These are phyloP conservation scores for Bonia amplexicaulis DNA, from an alignment of 176 grass and related monocot species.

Conservation along the genomic window DNA sequence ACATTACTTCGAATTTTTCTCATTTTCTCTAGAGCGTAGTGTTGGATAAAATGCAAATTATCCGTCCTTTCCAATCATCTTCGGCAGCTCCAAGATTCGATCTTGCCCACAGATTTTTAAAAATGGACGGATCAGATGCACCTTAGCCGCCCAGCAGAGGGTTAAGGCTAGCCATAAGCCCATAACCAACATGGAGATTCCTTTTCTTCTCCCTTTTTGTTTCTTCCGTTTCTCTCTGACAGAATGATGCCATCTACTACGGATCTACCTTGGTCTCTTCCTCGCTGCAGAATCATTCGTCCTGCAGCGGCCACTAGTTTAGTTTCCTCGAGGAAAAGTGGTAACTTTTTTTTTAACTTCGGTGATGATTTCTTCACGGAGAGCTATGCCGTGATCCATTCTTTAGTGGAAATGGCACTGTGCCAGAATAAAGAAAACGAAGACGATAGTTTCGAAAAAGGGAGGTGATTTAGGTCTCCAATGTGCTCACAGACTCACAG, in stretches of 20 bases:
- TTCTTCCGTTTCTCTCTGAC: slow-evolving; percentile 9
- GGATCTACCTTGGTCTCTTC: slow-evolving; percentile 4
- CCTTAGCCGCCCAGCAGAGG: neutral
- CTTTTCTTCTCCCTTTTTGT: neutral
- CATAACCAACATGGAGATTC: neutral
- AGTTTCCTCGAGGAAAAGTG: neutral
- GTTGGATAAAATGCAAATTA: neutral
- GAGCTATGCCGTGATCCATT: neutral
- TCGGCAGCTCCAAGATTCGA: neutral
- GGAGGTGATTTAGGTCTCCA: slow-evolving; percentile 4
- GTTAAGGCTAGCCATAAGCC: neutral
- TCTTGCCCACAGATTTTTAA: neutral
- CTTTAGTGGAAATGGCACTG: neutral
- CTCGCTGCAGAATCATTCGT: slow-evolving; percentile 2
- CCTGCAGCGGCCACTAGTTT: neutral
- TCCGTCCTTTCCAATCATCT: neutral
- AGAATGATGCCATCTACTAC: slow-evolving; percentile 9
- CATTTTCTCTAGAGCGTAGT: neutral
- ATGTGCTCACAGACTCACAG: neutral
- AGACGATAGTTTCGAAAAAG: neutral
- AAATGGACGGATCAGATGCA: neutral
- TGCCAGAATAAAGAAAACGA: neutral
- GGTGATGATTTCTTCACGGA: neutral
- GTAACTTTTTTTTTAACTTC: slow-evolving; percentile 6
- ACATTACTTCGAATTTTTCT: neutral